Evolutionary conservation across 2,329 filamentous ascomycete genomes (phyloP), one percentile per base, ranked within the genome.

Genomic region (Drechmeria coniospora): DNA sequence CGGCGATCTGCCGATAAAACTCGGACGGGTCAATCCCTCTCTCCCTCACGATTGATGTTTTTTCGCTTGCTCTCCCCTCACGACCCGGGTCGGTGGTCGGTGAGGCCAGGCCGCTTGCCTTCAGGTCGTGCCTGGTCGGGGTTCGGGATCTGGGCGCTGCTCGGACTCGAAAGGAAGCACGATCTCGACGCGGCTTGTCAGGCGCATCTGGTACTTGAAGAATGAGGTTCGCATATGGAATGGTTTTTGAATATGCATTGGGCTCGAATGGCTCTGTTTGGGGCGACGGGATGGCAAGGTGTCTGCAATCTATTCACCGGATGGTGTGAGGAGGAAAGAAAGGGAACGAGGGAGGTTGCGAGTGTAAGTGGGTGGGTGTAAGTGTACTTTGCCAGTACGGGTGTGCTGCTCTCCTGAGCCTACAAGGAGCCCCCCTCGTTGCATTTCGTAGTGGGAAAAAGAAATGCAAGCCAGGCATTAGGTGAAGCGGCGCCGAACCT

Each of bases 161-260:
- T 65, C 56, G 41, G 57, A 60, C 40, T 63, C 54, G 46, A 58
- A 54, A 46, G 59, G 58, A 48, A 57, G 56, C 41, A 61, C 54
- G 36, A 56, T 52, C 47, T 58, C 53, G 47, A 62, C 56, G 50
- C 56, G 54, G 53, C 55, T 60, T 41, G 58, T 55, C 46, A 58
- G 47, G 51, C 61, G 64, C 67, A 72, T 72, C 63, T 69, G 65
- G 61, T 56, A 57, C 46, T 56, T 58, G 53, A 64, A 63, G 45
- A 62, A 61, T 43, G 59, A 60, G 40, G 59, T 41, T 42, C 38
- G 53, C 41, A 57, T 55, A 49, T 56, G 46, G 42, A 43, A 46
- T 37, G 53, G 49, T 45, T 53, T 54, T 57, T 59, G 55, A 57
- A 56, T 62, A 68, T 66, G 65, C 67, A 72, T 72, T 71, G 50